Conservation (phyloP, 2,329 filamentous ascomycete genomes). For the Stemphylium vesicarium region DNA sequence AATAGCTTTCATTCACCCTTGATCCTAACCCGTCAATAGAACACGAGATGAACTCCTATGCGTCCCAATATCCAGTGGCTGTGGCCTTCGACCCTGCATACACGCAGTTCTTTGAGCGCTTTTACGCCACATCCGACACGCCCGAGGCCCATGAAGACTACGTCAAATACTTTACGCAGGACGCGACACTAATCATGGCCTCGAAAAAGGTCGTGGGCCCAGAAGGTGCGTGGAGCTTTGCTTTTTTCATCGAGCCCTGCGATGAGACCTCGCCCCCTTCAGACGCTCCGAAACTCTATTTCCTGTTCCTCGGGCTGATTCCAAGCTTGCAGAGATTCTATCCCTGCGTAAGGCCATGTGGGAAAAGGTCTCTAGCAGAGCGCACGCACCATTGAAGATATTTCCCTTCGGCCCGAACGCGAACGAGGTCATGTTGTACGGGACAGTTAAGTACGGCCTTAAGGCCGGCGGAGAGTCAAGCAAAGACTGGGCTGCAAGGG, state of each 20-base stretch:
- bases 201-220: conserved; percentile 54
- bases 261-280: background rate
- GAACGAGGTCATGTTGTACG: conserved; percentile 62
- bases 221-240: conserved; percentile 47
- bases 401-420: conserved; percentile 57
- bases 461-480: conserved; percentile 56
- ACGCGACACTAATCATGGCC: conserved; percentile 61
- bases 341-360: conserved; percentile 60
- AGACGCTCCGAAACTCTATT: background rate
- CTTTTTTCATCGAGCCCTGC: background rate
- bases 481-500: conserved; percentile 63
- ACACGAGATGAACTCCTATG: conserved; percentile 38
- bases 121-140: conserved; percentile 56
- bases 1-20: conserved; percentile 1
- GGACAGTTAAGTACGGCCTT: conserved; percentile 59
- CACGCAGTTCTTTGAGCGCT: conserved; percentile 54
- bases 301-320: conserved; percentile 3
- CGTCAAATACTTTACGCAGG: conserved; percentile 54
- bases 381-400: conserved; percentile 56
- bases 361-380: conserved; percentile 57
- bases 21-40: background rate
- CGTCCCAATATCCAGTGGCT: conserved; percentile 45
- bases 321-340: conserved; percentile 54
- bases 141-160: conserved; percentile 59
- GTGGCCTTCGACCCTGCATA: conserved; percentile 50